phyloP scores from a whole-genome alignment of 2,329 filamentous ascomycete species.

The Canariomyces notabilis region DNA sequence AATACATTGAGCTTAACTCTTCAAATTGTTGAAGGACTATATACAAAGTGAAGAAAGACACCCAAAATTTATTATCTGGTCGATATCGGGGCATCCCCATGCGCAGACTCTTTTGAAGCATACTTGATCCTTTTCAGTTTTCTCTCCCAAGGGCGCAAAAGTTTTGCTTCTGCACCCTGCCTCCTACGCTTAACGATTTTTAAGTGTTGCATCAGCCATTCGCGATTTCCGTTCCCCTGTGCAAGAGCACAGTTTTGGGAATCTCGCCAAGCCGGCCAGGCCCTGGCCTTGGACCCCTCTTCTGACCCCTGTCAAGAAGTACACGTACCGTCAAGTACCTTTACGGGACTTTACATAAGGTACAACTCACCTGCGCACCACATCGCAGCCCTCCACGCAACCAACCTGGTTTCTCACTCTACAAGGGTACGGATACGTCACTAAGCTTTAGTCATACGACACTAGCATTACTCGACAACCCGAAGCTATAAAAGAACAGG shows the following conservation, averaged over 20 bases:
- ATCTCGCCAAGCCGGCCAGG: slow-evolving; percentile 6
- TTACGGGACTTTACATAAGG: no score
- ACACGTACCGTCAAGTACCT: slow-evolving; percentile 1
- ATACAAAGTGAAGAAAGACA: no score
- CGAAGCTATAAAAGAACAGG: slow-evolving; percentile 14
- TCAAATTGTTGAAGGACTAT: no score
- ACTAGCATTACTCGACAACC: neutral
- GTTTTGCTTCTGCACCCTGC: neutral
- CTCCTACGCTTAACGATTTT: neutral
- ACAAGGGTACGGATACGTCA: no score
- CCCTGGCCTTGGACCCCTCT: slow-evolving; percentile 1
- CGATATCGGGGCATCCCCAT: neutral
- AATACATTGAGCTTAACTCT: no score
- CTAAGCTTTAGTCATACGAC: no score
- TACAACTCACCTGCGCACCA: no score
- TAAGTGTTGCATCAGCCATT: neutral
- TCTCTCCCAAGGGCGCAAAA: neutral
- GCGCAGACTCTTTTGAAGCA: no score
- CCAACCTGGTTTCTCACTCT: no score
- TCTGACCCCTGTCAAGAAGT: neutral
- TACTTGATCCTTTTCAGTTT: neutral
- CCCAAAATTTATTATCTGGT: no score
- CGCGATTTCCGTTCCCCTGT: slow-evolving; percentile 6
- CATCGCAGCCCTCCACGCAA: no score
- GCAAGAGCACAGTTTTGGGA: slow-evolving; percentile 4